Percentiles rank a stretch among this genome's conserved stretches.
Conservation (phyloP, 23 red algal species). For the Gracilariopsis chorda region DNA sequence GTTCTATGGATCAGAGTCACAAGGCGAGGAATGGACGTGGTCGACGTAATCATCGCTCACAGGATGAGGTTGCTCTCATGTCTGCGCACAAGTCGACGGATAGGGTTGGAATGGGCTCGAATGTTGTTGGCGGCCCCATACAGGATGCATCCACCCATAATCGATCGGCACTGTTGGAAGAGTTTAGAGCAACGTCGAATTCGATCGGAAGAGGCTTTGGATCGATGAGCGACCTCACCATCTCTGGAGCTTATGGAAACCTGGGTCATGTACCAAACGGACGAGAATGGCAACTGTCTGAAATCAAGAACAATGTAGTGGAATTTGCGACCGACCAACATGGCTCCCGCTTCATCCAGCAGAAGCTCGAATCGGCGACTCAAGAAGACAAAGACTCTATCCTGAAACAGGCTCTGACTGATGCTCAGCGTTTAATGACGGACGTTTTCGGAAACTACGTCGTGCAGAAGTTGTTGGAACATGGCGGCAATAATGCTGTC, state of each 20-base stretch:
- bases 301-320: conserved; percentile 87
- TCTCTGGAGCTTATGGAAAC: conserved; percentile 11
- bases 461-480: conserved; percentile 89
- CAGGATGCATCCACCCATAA: conserved; percentile 34
- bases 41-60: conserved; percentile 24
- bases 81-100: background rate
- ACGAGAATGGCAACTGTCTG: conserved; percentile 81
- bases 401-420: conserved; percentile 64
- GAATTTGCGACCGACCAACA: conserved; percentile 99
- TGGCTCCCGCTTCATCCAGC: conserved; percentile 99
- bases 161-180: conserved; percentile 54
- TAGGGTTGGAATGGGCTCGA: background rate
- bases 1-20: conserved; percentile 34
- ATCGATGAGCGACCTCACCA: conserved; percentile 3
- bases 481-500: conserved; percentile 73
- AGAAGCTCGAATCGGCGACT: conserved; percentile 79
- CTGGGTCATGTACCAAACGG: conserved; percentile 30
- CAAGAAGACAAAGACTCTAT: conserved; percentile 66
- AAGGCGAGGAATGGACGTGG: conserved; percentile 18
- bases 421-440: conserved; percentile 87
- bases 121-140: conserved; percentile 15
- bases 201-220: conserved; percentile 49
- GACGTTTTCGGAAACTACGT: conserved; percentile 99
- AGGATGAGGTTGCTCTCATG: conserved; percentile 37
- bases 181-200: conserved; percentile 55